These are phyloP conservation scores for Penicillium flavigenum DNA, from an alignment of 495 filamentous ascomycete species.

Conservation along the genomic window DNA sequence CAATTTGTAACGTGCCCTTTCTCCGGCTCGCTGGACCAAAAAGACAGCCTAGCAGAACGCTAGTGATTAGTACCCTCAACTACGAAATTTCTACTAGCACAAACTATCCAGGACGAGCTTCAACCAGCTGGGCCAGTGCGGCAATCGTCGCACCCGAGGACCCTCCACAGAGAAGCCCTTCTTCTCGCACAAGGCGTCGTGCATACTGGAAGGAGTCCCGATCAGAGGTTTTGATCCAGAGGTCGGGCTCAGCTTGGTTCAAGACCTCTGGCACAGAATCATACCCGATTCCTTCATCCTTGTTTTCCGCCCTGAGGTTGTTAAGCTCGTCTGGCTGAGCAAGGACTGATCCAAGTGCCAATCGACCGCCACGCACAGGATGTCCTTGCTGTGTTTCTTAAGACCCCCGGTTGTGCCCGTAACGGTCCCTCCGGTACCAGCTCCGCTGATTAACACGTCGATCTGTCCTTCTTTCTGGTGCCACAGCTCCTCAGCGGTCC, in stretches of 20 bases:
- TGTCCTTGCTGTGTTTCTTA: slow-evolving; percentile 1
- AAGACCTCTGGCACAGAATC: slow-evolving; percentile 86
- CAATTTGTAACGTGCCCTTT: no score
- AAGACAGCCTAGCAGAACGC: no score
- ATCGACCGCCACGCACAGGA: slow-evolving; percentile 6
- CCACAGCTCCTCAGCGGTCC: slow-evolving; percentile 78
- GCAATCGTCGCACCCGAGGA: slow-evolving; percentile 79
- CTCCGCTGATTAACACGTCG: slow-evolving; percentile 53
- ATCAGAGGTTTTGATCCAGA: slow-evolving; percentile 89
- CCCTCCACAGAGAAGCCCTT: slow-evolving; percentile 79
- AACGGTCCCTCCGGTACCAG: neutral
- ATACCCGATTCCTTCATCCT: slow-evolving; percentile 89
- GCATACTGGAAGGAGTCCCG: slow-evolving; percentile 75
- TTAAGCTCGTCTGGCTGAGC: slow-evolving; percentile 4
- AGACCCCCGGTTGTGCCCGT: neutral
- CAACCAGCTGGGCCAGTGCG: slow-evolving; percentile 61
- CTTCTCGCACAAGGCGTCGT: slow-evolving; percentile 74
- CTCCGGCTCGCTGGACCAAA: no score
- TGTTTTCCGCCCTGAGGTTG: slow-evolving; percentile 51
- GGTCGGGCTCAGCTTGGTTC: slow-evolving; percentile 65
- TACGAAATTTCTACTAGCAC: no score
- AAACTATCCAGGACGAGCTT: no score
- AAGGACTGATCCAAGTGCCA: slow-evolving; percentile 6
- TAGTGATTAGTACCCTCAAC: no score
- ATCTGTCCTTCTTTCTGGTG: slow-evolving; percentile 72